phyloP scores from a whole-genome alignment of 768 basidiomycete genomes.

The Hemileccinum impolitum region DNA sequence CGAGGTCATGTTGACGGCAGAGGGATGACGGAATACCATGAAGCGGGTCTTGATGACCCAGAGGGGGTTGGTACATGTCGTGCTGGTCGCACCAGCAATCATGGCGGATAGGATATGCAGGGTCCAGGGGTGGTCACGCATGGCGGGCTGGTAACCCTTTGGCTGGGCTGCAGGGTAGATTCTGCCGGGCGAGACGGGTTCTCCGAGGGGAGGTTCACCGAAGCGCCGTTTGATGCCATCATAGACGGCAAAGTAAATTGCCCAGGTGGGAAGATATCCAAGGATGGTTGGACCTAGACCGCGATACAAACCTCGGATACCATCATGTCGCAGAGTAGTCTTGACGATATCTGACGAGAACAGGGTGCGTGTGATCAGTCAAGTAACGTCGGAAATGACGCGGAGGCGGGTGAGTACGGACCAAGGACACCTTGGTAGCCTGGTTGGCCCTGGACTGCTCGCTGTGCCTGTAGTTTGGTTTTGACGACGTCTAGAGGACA shows the following conservation, averaged over 20 bases:
- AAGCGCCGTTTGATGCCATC: slow-evolving; percentile 89
- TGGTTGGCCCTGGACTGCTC: slow-evolving; percentile 59
- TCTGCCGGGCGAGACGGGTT: slow-evolving; percentile 36
- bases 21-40: slow-evolving; percentile 63
- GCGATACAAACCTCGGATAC: slow-evolving; percentile 87
- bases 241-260: slow-evolving; percentile 97
- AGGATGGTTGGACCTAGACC: slow-evolving; percentile 96
- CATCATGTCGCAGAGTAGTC: slow-evolving; percentile 59
- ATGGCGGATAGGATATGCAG: slow-evolving; percentile 93
- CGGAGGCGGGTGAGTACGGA: slow-evolving; percentile 33
- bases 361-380: slow-evolving; percentile 9
- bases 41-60: slow-evolving; percentile 99
- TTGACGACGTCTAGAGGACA: slow-evolving; percentile 98
- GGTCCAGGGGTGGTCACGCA: slow-evolving; percentile 80
- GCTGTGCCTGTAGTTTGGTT: slow-evolving; percentile 96
- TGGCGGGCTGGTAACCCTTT: slow-evolving; percentile 80
- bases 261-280: slow-evolving; percentile 98
- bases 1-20: neutral
- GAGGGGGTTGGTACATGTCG: slow-evolving; percentile 90
- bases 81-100: slow-evolving; percentile 91
- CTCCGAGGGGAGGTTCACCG: slow-evolving; percentile 59
- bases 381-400: slow-evolving; percentile 1
- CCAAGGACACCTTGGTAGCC: slow-evolving; percentile 78
- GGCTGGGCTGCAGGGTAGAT: slow-evolving; percentile 81
- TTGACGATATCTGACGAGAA: slow-evolving; percentile 46